Conservation (phyloP, 2,329 filamentous ascomycete species). For the Myriosclerotinia duriaeana region DNA sequence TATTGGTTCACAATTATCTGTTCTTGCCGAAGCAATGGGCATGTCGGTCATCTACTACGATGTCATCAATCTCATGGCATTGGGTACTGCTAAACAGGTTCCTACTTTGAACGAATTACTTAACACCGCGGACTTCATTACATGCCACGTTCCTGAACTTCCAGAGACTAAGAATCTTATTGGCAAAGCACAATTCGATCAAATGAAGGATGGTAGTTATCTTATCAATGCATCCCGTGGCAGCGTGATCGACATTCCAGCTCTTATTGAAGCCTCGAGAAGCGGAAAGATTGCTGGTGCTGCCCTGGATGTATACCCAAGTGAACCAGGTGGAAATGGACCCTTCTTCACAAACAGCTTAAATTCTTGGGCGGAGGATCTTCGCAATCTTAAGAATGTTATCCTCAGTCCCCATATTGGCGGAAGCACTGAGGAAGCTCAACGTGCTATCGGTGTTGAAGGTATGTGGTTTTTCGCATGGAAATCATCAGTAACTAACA, state of each 20-base stretch:
- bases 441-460: slow-evolving; percentile 92
- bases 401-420: slow-evolving; percentile 97
- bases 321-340: slow-evolving; percentile 90
- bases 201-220: slow-evolving; percentile 93
- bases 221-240: slow-evolving; percentile 95
- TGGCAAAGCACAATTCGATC: slow-evolving; percentile 69
- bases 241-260: slow-evolving; percentile 89
- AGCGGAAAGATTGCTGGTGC: slow-evolving; percentile 86
- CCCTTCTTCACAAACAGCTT: slow-evolving; percentile 87
- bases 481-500: slow-evolving; percentile 14
- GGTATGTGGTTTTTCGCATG: slow-evolving; percentile 43
- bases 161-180: slow-evolving; percentile 94
- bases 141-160: slow-evolving; percentile 90
- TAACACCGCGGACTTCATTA: slow-evolving; percentile 82
- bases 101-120: slow-evolving; percentile 74
- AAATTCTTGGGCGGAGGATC: slow-evolving; percentile 81
- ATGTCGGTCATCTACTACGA: slow-evolving; percentile 99
- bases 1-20: slow-evolving; percentile 93
- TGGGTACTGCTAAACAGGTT: slow-evolving; percentile 86
- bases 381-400: slow-evolving; percentile 83
- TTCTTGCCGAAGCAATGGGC: slow-evolving; percentile 94
- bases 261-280: slow-evolving; percentile 83
- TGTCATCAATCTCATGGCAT: slow-evolving; percentile 87
- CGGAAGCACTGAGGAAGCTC: slow-evolving; percentile 95
- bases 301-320: slow-evolving; percentile 93